Base-by-base conservation (phyloP, 2,329 filamentous ascomycete species). In the Fusarium goolgardi region DNA sequence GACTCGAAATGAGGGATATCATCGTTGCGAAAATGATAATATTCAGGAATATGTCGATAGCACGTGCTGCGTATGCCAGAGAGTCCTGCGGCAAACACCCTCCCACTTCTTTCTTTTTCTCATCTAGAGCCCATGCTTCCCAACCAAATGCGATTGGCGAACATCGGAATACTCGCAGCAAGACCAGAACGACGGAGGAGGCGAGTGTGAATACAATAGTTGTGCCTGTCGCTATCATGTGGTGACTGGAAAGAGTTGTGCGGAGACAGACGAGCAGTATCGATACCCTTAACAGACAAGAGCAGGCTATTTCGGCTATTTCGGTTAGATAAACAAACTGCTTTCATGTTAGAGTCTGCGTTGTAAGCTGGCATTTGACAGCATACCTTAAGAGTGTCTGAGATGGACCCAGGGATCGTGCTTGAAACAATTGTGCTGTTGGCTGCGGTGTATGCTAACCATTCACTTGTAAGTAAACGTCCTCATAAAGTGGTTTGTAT, bases 21-120 rank as follows among this genome's bases (percentile, higher is more conserved):
- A 84, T 78, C 6, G 85, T 71, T 3, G 74, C 52, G 49, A 85
- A 76, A 12, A 86, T 77, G 68, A 78, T 78, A 34, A 80, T 59
- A 65, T 85, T 84, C 27, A 83, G 78, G 4, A 75, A 75, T n/a
- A 84, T 82, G 63, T 84, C 83, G 46, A 85, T 77, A 2, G 74
- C 77, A 2, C 82, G 80, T 34, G 80, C 81, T 23, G 78, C 72
- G 71, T 82, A 82, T 32, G 80, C 78, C 16, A 84, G 77, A 11
- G 52, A 29, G 25, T 69, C 57, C n/a, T 70, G 47, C 20, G 71
- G 54, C 25, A 75, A 49, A 47, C 74, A 76, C 23, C 62, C 51
- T 29, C 50, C 49, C 5, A 40, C 46, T n/a, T 29, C 60, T 21
- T 43, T 31, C 23, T 68, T 41, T 21, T 52, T 57, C 21, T 46